Base-by-base conservation (phyloP, 768 basidiomycete species). In the Phylloporus sp. region DNA sequence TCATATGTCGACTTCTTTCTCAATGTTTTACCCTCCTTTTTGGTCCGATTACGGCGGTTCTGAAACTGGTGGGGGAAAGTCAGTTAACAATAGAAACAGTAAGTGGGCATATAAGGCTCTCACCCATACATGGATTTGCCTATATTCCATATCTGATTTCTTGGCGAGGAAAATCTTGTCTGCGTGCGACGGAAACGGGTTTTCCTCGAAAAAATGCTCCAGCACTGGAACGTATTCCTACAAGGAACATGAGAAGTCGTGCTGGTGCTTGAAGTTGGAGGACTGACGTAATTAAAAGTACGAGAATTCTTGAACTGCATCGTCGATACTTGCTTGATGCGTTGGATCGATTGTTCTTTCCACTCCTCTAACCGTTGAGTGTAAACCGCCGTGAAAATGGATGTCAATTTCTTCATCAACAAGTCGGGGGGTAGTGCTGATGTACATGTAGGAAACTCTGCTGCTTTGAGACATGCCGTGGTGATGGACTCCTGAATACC, bases 81-180 rank as follows among this genome's bases (percentile, higher is more conserved):
- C 2, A 3, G 10, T 29, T 9, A 38, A 42, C 1, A n/a, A 10
- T 1, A 0, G 10, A 20, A 1, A 24, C n/a, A 6, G 2, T 2
- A 0, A 14, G 5, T 3, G 13, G 1, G 20, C 0, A 3, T 1
- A 13, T 1, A 7, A 18, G 0, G 5, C 26, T 9, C 54, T 29
- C 1, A 56, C 54, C 55, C 55, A 56, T 8, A 53, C 46, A n/a
- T 56, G 55, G 0, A 56, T 53, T 57, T 56, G 55, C 14, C 28
- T 47, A 5, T 57, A 56, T 1, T 46, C 3, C 50, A 56, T 56
- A 0, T 42, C 23, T 0, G 55, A 44, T 4, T 47, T 51, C 0
- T 45, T 28, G 2, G 55, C 50, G 1, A 56, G 55, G 13, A 57
- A 57, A 0, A 36, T 1, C 3, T 56, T 56, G 11, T 56, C 55